Evolutionary conservation across 768 basidiomycete genomes (phyloP), one percentile per base, ranked within the genome.

Genomic region (Mycena metata): DNA sequence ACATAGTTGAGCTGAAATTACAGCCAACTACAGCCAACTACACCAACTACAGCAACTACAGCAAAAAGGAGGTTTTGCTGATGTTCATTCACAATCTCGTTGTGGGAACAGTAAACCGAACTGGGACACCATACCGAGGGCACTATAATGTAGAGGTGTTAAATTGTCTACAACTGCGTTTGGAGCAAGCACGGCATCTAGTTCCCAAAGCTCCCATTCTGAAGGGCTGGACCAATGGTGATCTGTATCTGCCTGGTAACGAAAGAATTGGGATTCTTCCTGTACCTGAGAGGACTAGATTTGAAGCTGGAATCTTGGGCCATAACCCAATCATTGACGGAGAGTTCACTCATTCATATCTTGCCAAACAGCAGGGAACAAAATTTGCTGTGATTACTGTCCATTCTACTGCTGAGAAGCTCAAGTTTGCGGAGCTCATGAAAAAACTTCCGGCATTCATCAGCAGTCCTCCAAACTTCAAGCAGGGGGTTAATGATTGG

Each of bases 281-380:
- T 30, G 13, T 64, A 1, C 35, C 33, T 5, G 50, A 51, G 9
- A 45, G 12, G 16, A 52, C 30, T n/a, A 21, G 62, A 21, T 15
- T 19, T 17, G 13, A 24, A 2, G 21, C 54, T 5, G 63, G 13
- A n/a, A 64, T 64, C 5, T n/a, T 45, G 11, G 21, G 8, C 12
- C 41, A 46, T 24, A 56, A 55, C 4, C 15, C 15, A 16, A 33
- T 15, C 5, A 23, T 26, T 17, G 63, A 64, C 24, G 8, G 19
- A 1, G 46, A 61, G 17, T 55, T 46, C 26, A 52, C n/a, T 39
- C 59, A 69, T 45, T 10, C 57, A 15, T 65, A 54, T 46, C 68
- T 69, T 16, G 68, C 68, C 16, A 12, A n/a, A n/a, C 24, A 60
- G 21, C 68, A 69, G 30, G 68, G 68, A 15, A 65, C 68, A 2